These are phyloP conservation scores for Blastomyces gilchristii DNA, from an alignment of 2,329 filamentous ascomycete species.

Conservation along the genomic window DNA sequence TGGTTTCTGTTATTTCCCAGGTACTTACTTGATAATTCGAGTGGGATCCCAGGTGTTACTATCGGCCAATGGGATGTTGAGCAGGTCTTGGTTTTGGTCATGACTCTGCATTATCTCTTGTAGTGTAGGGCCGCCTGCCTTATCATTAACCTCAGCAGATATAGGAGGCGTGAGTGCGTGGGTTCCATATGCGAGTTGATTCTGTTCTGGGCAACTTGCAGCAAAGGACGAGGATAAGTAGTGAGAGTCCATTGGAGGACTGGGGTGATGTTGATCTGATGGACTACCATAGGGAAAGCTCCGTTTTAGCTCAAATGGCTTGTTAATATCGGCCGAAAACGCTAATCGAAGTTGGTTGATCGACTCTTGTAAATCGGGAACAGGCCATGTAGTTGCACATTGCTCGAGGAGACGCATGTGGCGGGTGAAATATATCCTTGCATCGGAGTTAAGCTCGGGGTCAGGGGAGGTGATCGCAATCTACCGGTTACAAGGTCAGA, in stretches of 20 bases:
- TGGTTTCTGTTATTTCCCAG: neutral
- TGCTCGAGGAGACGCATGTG: slow-evolving; percentile 91
- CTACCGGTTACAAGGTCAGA: slow-evolving; percentile 36
- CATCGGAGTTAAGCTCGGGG: slow-evolving; percentile 72
- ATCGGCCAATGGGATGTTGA: slow-evolving; percentile 49
- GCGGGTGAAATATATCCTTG: slow-evolving; percentile 77
- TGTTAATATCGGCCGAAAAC: slow-evolving; percentile 75
- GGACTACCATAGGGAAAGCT: slow-evolving; percentile 82
- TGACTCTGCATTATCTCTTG: slow-evolving; percentile 32
- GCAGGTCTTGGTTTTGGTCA: slow-evolving; percentile 38
- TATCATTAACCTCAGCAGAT: slow-evolving; percentile 62
- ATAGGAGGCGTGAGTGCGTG: slow-evolving; percentile 69
- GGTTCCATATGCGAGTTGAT: neutral
- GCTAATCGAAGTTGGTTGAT: slow-evolving; percentile 82
- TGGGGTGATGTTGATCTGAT: slow-evolving; percentile 51
- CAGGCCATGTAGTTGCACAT: slow-evolving; percentile 71
- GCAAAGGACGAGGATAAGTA: slow-evolving; percentile 20
- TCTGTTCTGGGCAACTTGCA: neutral
- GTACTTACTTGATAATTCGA: slow-evolving; percentile 76
- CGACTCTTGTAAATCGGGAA: slow-evolving; percentile 81
- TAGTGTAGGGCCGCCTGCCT: slow-evolving; percentile 67
- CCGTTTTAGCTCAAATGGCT: slow-evolving; percentile 80
- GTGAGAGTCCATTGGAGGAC: slow-evolving; percentile 48
- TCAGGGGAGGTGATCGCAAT: slow-evolving; percentile 90
- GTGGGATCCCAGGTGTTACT: slow-evolving; percentile 75